Base-by-base conservation (phyloP, 129 eudicot genomes). In the Arctium lappa region DNA sequence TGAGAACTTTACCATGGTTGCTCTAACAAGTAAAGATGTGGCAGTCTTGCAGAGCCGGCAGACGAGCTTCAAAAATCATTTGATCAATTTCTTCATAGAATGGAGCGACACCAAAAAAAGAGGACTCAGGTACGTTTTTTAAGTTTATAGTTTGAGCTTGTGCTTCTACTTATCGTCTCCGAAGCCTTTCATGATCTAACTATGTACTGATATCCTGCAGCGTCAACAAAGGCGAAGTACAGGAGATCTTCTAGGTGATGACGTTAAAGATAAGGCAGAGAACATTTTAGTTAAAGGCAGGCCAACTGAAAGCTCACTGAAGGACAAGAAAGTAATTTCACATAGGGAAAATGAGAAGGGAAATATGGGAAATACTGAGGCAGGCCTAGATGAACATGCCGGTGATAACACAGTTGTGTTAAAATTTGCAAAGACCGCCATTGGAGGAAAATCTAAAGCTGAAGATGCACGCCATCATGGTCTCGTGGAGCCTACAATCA, bases 381-480 rank as follows among this genome's bases (percentile, higher is more conserved):
- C 75, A 75, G 80, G 81, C 75, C 30, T 39, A 69, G 86, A 89
- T 32, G 86, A 81, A 63, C 77, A 27, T 82, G 71, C 74, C 40
- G 82, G 94, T 78, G 98, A 92, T 12, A 94, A 92, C 80, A 90
- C 97, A 39, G 87, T 91, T 81, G 95, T 94, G 78, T 89, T 82
- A 69, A 94, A 88, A 73, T 91, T 95, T 87, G 89, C 90, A 48
- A 95, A 89, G 85, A 90, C 92, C 71, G 99, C 94, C 13, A 85
- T 93, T 63, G 87, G 84, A 79, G 95, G 95, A 56, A 91, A 84
- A 89, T 90, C 99, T 40, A 72, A 83, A 78, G 93, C 95, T 75
- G 99, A 95, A 90, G 92, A 93, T 91, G 95, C 97, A 85, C 87
- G 95, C 69, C 99, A 95, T 88, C 95, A 95, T 69, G 99, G 99